Conservation (phyloP, 768 basidiomycete genomes). For the Suillus subaureus region DNA sequence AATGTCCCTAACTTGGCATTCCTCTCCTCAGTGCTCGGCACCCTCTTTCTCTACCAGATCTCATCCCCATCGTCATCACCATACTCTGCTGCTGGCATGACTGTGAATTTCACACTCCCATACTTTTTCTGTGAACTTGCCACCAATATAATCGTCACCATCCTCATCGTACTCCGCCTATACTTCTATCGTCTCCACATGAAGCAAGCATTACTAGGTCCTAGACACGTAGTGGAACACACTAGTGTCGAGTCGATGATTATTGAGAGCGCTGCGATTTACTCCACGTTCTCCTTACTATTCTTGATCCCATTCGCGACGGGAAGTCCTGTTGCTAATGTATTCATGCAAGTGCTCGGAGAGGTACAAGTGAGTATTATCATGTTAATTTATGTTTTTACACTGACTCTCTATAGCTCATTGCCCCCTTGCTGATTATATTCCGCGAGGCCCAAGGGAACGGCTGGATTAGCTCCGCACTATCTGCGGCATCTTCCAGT, state of each 20-base stretch:
- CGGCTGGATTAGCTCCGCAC: constrained; percentile 33
- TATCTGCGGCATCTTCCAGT: constrained; percentile 11
- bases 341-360: constrained; percentile 37
- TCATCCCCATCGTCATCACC: constrained; percentile 32
- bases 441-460: constrained; percentile 40
- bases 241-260: constrained; percentile 30
- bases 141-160: constrained; percentile 27
- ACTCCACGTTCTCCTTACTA: constrained; percentile 28
- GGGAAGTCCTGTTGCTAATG: constrained; percentile 28
- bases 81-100: constrained; percentile 16
- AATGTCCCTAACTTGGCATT: not conserved
- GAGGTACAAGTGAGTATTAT: constrained; percentile 32
- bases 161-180: constrained; percentile 29
- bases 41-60: constrained; percentile 27
- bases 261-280: constrained; percentile 32
- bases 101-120: constrained; percentile 29
- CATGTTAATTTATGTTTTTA: not conserved
- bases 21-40: constrained; percentile 20
- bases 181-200: constrained; percentile 27
- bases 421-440: constrained; percentile 42
- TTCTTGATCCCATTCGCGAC: constrained; percentile 30
- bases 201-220: constrained; percentile 19
- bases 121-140: constrained; percentile 30
- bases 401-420: constrained; percentile 24
- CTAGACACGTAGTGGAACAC: constrained; percentile 24